Conservation (phyloP, 164 flowering plant genomes). For the Liriodendron chinense region DNA sequence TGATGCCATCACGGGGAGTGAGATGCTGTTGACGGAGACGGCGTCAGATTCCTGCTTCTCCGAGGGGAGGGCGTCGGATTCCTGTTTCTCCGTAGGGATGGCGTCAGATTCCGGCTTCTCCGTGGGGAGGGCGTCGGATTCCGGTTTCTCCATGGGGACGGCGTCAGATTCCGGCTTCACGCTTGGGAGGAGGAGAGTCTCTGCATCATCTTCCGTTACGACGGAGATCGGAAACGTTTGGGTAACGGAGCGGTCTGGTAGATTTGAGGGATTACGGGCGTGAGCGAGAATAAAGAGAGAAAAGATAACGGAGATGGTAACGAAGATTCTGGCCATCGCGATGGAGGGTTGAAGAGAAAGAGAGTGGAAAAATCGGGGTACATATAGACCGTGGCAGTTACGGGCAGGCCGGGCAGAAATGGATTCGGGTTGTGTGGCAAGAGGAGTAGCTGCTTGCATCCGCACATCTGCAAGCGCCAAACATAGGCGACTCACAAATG, state of each 20-base stretch:
- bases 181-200: not conserved
- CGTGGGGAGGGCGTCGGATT: not conserved
- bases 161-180: not conserved
- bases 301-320: slow-evolving; percentile 23
- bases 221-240: not conserved
- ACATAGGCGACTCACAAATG: too few relatives aligned
- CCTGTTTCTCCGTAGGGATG: not conserved
- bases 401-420: slow-evolving; percentile 2
- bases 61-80: not conserved
- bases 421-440: not conserved
- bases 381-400: not conserved
- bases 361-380: not conserved
- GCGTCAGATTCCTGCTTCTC: not conserved
- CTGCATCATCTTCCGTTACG: not conserved
- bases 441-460: not conserved
- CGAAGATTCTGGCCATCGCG: slow-evolving; percentile 32
- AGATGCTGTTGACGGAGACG: not conserved
- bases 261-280: slow-evolving; percentile 20
- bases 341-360: not conserved
- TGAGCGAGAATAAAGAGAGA: slow-evolving; percentile 28
- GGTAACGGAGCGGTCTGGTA: slow-evolving; percentile 10
- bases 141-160: not conserved
- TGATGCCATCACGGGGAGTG: slow-evolving; percentile 18
- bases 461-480: too few relatives aligned
- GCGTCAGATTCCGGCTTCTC: not conserved